Conservation (phyloP, 1,139 yeast genomes). For the Protomyces arabidopsidicola region DNA sequence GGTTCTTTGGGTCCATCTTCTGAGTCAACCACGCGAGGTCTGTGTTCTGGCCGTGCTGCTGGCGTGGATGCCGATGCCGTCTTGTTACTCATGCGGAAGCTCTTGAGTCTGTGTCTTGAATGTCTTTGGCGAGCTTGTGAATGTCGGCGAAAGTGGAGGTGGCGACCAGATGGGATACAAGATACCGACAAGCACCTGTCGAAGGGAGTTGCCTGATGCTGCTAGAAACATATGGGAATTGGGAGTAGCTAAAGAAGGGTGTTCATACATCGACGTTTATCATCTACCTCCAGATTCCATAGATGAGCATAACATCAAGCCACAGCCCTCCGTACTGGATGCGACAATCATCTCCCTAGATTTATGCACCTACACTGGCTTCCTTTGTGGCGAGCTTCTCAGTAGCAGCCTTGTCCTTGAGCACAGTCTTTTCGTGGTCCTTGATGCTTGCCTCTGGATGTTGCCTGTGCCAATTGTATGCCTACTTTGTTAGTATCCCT, state of each 20-base stretch:
- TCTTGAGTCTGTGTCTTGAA: neutral
- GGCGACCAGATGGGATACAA: no score
- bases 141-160: no score
- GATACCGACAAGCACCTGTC: no score
- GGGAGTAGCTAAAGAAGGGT: no score
- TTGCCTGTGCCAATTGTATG: slow-evolving; percentile 21
- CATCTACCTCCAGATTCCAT: no score
- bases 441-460: slow-evolving; percentile 11
- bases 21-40: slow-evolving; percentile 40
- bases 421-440: slow-evolving; percentile 16
- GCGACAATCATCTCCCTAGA: neutral
- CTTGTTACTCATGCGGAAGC: neutral
- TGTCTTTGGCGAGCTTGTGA: neutral
- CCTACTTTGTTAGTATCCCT: neutral
- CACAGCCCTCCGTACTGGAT: neutral
- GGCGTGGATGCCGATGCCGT: neutral
- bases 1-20: slow-evolving; percentile 18
- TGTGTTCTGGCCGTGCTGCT: slow-evolving; percentile 30
- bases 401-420: slow-evolving; percentile 9
- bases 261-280: no score
- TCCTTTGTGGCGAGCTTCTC: slow-evolving; percentile 23
- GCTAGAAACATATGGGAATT: no score
- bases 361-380: slow-evolving; percentile 23
- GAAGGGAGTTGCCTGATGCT: no score
- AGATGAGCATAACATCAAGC: no score